Conservation (phyloP, 140 eudicot species). For the Stevia rebaudiana region DNA sequence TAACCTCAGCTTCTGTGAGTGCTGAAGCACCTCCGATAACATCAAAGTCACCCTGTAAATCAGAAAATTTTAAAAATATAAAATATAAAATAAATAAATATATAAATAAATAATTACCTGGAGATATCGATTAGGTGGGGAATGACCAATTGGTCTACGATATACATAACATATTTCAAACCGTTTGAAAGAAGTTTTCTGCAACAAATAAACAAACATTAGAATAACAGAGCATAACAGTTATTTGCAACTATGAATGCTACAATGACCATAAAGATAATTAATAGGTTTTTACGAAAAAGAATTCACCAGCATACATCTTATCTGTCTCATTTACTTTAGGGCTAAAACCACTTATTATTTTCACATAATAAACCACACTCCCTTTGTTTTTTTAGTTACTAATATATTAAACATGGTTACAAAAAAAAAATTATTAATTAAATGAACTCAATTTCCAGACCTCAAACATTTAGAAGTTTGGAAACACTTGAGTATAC, state of each 20-base stretch:
- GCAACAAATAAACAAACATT: conserved; percentile 27
- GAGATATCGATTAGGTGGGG: conserved; percentile 84
- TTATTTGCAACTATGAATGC: not conserved
- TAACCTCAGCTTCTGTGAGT: conserved; percentile 83
- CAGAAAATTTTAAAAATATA: no score
- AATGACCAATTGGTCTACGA: conserved; percentile 89
- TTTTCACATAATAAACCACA: not conserved
- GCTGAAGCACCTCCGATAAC: conserved; percentile 83
- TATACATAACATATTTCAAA: conserved; percentile 76
- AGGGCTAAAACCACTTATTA: not conserved
- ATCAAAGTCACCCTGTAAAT: conserved; percentile 81
- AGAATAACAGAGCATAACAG: not conserved
- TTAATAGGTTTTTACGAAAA: not conserved
- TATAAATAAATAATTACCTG: conserved; percentile 50
- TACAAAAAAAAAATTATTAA: not conserved
- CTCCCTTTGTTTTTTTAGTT: not conserved
- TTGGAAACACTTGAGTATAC: not conserved
- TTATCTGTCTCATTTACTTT: not conserved
- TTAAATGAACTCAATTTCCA: not conserved
- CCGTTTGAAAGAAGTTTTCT: conserved; percentile 81
- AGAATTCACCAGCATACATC: not conserved
- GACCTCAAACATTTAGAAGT: not conserved
- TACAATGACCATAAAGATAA: not conserved
- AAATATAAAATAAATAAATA: no score
- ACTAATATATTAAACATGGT: not conserved